Evolutionary conservation across 140 eudicot species (phyloP).

Genomic region (Bidens hawaiensis): DNA sequence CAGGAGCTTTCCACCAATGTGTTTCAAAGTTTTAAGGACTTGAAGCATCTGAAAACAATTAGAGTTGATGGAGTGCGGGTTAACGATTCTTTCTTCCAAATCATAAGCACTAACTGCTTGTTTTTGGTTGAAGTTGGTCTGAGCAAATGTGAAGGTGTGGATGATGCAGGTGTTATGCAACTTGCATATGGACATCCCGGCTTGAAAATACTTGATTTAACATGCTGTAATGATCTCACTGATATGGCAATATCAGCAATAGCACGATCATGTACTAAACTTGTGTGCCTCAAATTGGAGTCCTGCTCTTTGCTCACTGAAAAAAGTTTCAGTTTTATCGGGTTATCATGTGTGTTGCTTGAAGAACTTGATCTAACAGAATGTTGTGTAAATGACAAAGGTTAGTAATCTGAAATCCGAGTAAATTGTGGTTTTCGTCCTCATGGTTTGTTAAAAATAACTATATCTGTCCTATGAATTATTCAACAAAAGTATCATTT

Average conservation of each 20-base stretch:
- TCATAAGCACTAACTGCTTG: constrained; percentile 44
- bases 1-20: constrained; percentile 59
- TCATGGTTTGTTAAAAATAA: too few relatives aligned
- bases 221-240: constrained; percentile 70
- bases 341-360: constrained; percentile 47
- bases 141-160: constrained; percentile 77
- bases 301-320: constrained; percentile 69
- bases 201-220: constrained; percentile 53
- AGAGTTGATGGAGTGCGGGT: constrained; percentile 64
- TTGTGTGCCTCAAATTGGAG: constrained; percentile 62
- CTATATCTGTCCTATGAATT: too few relatives aligned
- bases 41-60: constrained; percentile 49
- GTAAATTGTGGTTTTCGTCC: too few relatives aligned
- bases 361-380: constrained; percentile 94
- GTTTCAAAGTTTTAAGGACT: constrained; percentile 38
- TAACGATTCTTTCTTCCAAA: constrained; percentile 37
- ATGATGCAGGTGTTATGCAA: constrained; percentile 48
- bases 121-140: constrained; percentile 55
- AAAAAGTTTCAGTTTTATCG: constrained; percentile 49
- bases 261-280: constrained; percentile 51
- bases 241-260: constrained; percentile 63
- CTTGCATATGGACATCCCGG: constrained; percentile 51
- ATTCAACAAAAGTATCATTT: too few relatives aligned
- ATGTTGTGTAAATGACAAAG: constrained; percentile 62
- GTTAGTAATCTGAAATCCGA: constrained; percentile 29